Conservation (phyloP, 768 basidiomycete genomes). For the Jaapia argillacea region DNA sequence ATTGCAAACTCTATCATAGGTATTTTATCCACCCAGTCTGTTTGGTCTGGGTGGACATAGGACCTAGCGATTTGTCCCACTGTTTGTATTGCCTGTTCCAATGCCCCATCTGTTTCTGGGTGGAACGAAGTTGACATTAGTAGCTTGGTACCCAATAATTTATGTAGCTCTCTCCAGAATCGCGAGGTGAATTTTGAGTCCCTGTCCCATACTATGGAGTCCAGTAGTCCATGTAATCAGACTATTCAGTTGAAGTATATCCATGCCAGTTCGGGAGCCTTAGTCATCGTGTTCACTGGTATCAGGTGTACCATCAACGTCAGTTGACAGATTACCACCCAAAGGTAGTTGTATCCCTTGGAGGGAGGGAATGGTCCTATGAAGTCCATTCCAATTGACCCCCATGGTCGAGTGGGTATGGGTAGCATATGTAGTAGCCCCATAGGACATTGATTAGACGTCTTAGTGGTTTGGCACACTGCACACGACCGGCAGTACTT, state of each 20-base stretch:
- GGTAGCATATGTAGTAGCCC: constrained; percentile 23
- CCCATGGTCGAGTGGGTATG: constrained; percentile 22
- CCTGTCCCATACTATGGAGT: constrained; percentile 18
- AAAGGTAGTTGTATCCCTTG: constrained; percentile 16
- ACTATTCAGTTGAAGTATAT: constrained; percentile 11
- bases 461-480: constrained; percentile 11
- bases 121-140: constrained; percentile 21
- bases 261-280: constrained; percentile 10
- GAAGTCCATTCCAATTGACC: constrained; percentile 30
- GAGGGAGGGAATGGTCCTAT: constrained; percentile 23
- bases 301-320: constrained; percentile 13
- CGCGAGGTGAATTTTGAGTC: constrained; percentile 23
- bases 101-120: constrained; percentile 21
- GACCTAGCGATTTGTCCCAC: constrained; percentile 8
- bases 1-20: constrained; percentile 29
- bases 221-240: constrained; percentile 14
- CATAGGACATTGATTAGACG: constrained; percentile 6
- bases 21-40: constrained; percentile 20
- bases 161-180: constrained; percentile 21
- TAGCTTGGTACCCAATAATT: constrained; percentile 11
- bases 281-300: constrained; percentile 5
- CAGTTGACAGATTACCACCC: constrained; percentile 13
- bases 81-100: constrained; percentile 9
- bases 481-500: constrained; percentile 14
- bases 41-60: constrained; percentile 7